phyloP scores from a whole-genome alignment of 1,139 yeast genomes.

The Arxiozyma slooffiae region DNA sequence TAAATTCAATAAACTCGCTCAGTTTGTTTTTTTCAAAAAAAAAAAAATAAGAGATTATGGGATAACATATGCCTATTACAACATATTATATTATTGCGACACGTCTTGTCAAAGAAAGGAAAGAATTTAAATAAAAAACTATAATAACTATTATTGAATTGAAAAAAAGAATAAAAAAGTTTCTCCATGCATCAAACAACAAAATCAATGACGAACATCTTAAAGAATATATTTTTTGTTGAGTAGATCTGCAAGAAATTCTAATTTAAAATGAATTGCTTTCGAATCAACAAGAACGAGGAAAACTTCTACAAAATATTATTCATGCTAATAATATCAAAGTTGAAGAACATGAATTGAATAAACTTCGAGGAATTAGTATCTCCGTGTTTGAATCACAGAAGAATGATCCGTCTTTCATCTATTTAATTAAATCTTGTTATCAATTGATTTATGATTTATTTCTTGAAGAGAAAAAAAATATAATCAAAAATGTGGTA shows the following conservation, averaged over 20 bases:
- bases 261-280: conserved; percentile 6
- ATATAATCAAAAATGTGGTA: conserved; percentile 7
- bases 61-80: too few relatives aligned
- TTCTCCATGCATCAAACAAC: conserved; percentile 11
- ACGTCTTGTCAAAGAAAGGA: not conserved
- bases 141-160: not conserved
- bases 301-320: conserved; percentile 6
- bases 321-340: conserved; percentile 3
- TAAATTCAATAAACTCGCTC: too few relatives aligned
- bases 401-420: conserved; percentile 6
- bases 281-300: conserved; percentile 9
- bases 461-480: conserved; percentile 6
- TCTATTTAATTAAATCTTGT: conserved; percentile 9
- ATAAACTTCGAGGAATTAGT: conserved; percentile 20
- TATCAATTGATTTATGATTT: conserved; percentile 10
- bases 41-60: not conserved
- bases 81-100: too few relatives aligned
- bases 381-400: conserved; percentile 9
- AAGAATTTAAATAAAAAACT: not conserved
- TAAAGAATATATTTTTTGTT: conserved; percentile 13
- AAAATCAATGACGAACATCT: conserved; percentile 13
- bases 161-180: conserved; percentile 13
- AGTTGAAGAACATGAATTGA: conserved; percentile 15
- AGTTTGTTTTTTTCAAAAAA: too few relatives aligned
- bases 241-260: conserved; percentile 11